phyloP scores from a whole-genome alignment of 192 early-diverging fungal species.

The Diversispora epigaea region DNA sequence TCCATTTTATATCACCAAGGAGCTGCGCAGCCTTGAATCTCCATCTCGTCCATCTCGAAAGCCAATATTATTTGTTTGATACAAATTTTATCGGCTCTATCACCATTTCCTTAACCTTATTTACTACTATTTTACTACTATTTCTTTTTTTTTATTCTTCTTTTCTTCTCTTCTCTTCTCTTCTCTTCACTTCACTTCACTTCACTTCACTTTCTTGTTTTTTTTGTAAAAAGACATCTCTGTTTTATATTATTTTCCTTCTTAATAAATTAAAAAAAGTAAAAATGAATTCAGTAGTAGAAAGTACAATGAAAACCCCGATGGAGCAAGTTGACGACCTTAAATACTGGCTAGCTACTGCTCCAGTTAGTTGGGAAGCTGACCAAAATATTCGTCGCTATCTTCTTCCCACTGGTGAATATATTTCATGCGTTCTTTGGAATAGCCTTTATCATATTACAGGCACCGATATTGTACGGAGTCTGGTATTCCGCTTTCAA shows the following conservation, averaged over 20 bases:
- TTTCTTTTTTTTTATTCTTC: neutral
- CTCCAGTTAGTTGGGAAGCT: slow-evolving; percentile 64
- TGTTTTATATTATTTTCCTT: neutral
- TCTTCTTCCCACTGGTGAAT: slow-evolving; percentile 80
- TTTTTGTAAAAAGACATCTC: slow-evolving; percentile 16
- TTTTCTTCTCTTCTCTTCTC: neutral
- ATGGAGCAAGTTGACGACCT: slow-evolving; percentile 49
- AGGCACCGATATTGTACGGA: slow-evolving; percentile 93
- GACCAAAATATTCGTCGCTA: slow-evolving; percentile 59
- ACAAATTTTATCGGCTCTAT: slow-evolving; percentile 28
- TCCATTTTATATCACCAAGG: slow-evolving; percentile 20
- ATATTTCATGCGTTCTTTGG: slow-evolving; percentile 90
- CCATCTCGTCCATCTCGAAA: neutral
- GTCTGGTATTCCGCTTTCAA: slow-evolving; percentile 88
- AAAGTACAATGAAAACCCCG: slow-evolving; percentile 24
- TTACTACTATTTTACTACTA: slow-evolving; percentile 2
- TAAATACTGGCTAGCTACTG: slow-evolving; percentile 65
- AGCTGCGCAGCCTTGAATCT: slow-evolving; percentile 26
- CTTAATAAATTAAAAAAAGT: neutral
- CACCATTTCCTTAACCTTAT: neutral
- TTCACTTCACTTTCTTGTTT: slow-evolving; percentile 1
- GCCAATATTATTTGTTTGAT: slow-evolving; percentile 29
- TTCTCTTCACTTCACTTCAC: neutral
- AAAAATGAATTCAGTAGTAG: slow-evolving; percentile 31
- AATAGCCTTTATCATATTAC: slow-evolving; percentile 93